These are phyloP conservation scores for Caryopteris hybrid DNA, from an alignment of 305 asterid genomes.

Conservation along the genomic window DNA sequence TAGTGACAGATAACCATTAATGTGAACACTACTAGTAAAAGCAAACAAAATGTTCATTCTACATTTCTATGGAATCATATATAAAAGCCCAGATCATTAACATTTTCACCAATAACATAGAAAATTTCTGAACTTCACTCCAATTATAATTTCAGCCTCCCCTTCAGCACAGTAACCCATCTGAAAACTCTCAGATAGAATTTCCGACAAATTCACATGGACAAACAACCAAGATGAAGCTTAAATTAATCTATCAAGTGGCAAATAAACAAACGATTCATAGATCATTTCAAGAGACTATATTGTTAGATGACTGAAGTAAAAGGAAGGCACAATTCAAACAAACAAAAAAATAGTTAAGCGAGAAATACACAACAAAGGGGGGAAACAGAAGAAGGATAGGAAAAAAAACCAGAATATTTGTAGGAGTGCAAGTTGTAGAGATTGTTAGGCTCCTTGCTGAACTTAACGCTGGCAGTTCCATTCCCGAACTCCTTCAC, in stretches of 20 bases:
- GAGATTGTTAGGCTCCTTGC: slow-evolving; percentile 90
- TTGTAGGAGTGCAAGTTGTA: slow-evolving; percentile 79
- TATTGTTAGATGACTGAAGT: background rate
- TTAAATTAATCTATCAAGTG: background rate
- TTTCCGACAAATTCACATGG: background rate
- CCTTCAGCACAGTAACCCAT: background rate
- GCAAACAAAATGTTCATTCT: background rate
- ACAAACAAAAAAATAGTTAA: background rate
- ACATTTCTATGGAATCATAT: background rate
- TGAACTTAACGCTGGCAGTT: slow-evolving; percentile 62
- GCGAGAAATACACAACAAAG: background rate
- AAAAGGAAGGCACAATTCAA: background rate
- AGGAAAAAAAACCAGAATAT: slow-evolving; percentile 56
- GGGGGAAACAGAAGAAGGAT: background rate
- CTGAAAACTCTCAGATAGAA: background rate
- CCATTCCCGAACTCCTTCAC: slow-evolving; percentile 83
- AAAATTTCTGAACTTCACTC: background rate
- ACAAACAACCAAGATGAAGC: background rate
- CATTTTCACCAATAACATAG: background rate
- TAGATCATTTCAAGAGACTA: background rate
- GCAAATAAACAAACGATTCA: background rate
- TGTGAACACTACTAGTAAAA: too few species aligned
- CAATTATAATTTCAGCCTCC: background rate
- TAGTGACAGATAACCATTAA: too few species aligned
- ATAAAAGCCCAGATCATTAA: background rate